Conservation (phyloP, 805 yeast species). For the Suhomyces prunicola region DNA sequence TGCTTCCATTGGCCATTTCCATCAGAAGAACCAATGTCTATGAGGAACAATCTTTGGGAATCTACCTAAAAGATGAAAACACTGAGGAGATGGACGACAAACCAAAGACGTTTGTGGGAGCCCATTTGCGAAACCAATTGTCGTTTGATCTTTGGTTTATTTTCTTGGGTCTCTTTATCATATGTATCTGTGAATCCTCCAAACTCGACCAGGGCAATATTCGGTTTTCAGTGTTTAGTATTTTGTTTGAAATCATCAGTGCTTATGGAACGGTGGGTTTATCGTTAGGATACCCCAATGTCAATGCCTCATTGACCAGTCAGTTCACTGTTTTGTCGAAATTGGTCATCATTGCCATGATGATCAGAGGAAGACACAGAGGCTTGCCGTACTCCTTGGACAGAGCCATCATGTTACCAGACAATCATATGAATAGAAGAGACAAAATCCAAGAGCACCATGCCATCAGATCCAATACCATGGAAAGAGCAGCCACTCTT, state of each 20-base stretch:
- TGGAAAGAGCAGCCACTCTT: constrained; percentile 19
- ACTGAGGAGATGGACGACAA: constrained; percentile 37
- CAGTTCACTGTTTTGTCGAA: constrained; percentile 74
- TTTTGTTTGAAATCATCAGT: constrained; percentile 84
- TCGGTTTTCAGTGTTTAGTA: constrained; percentile 63
- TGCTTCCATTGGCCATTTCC: constrained; percentile 91
- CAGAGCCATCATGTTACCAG: constrained; percentile 86
- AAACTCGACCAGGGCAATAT: constrained; percentile 44
- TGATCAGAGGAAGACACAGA: constrained; percentile 95
- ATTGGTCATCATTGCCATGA: constrained; percentile 79
- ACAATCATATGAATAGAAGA: constrained; percentile 58
- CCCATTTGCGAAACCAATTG: constrained; percentile 86
- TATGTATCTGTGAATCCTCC: constrained; percentile 81
- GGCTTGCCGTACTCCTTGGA: constrained; percentile 92
- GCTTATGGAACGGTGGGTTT: constrained; percentile 98
- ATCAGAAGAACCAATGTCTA: constrained; percentile 96
- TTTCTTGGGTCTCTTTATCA: constrained; percentile 77
- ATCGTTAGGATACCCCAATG: constrained; percentile 75
- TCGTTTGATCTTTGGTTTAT: constrained; percentile 95
- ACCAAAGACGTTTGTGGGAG: constrained; percentile 66
- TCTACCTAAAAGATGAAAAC: constrained; percentile 50
- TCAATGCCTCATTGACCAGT: constrained; percentile 67
- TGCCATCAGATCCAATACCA: constrained; percentile 32
- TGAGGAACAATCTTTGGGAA: constrained; percentile 95
- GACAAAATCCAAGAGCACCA: constrained; percentile 60